Evolutionary conservation across 371 early-diverging fungal species (phyloP), one percentile per base, ranked within the genome.

Genomic region (Lichtheimia ramosa): DNA sequence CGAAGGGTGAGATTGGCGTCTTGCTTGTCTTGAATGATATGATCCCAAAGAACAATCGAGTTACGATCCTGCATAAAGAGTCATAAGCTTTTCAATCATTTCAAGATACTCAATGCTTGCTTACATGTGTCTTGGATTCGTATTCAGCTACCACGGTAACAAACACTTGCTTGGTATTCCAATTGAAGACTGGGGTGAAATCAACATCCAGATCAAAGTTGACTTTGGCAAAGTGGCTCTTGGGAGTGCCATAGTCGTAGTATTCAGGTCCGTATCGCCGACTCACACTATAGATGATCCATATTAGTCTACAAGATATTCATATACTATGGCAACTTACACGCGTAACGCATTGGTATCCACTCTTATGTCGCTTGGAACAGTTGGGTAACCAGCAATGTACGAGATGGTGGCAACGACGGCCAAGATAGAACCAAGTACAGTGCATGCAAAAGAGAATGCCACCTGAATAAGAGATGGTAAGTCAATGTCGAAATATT

Each of bases 91-190:
- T 14, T 10, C 13, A 10, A 56, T 12, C 6, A 51, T 27, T 4
- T 43, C 10, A 0, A 13, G 43, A 15, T 43, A 4, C 43, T 28
- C 42, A 21, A 8, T 10, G 34, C 39, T 51, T 16, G 74, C 85
- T 18, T 46, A 46, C 46, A 72, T 84, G 83, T 28, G 83, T 74
- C 16, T 75, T 70, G 4, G 91, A 88, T 57, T 79, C 74, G 65
- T 92, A 98, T 63, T 96, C 95, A 14, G 88, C 94, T 2, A 95
- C 89, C 6, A 92, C 83, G 52, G 88, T 91, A 16, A 93, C 89
- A 71, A 95, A 96, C 48, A 98, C 73, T 66, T 95, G 95, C 78
- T 98, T 98, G 25, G 96, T 96, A 71, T 98, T 96, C 97, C 97
- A 98, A 69, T 94, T 87, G 69, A 96, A 96, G 51, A 94, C 68